These are phyloP conservation scores for Schoenoplectus tabernaemontani DNA, from an alignment of 202 grass and related monocot species.

Conservation along the genomic window DNA sequence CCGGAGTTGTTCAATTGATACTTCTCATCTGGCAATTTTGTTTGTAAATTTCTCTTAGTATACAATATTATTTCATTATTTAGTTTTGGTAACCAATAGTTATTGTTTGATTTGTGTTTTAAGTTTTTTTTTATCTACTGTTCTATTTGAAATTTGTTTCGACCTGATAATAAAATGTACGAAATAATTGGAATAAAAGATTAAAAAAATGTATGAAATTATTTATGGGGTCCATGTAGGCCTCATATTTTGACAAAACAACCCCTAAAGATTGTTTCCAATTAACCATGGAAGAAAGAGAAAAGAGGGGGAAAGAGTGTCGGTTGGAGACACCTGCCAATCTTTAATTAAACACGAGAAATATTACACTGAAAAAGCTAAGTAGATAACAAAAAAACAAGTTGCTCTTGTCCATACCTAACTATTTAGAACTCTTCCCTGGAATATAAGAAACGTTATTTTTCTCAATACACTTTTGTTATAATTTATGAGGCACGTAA, in stretches of 20 bases:
- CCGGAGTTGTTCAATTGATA: slow-evolving; percentile 49
- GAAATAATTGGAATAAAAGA: too few relatives aligned
- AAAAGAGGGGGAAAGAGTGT: background rate
- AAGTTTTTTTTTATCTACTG: background rate
- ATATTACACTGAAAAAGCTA: background rate
- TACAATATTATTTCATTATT: background rate
- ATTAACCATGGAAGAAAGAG: background rate
- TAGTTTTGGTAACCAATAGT: background rate
- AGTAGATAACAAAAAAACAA: background rate
- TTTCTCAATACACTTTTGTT: slow-evolving; percentile 25
- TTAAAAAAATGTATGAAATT: slow-evolving; percentile 11
- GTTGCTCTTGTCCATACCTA: slow-evolving; percentile 4
- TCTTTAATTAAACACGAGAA: background rate
- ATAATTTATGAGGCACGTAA: background rate
- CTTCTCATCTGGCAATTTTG: slow-evolving; percentile 29
- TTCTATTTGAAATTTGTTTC: background rate
- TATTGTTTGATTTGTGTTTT: background rate
- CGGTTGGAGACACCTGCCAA: background rate
- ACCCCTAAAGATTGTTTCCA: background rate
- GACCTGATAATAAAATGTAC: background rate
- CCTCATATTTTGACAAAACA: background rate
- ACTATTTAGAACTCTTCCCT: background rate
- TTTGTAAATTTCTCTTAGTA: background rate
- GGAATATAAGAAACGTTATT: background rate
- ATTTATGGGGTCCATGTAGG: background rate